Evolutionary conservation across 208 protist species (phyloP).

Genomic region (Naegleria fowleri): DNA sequence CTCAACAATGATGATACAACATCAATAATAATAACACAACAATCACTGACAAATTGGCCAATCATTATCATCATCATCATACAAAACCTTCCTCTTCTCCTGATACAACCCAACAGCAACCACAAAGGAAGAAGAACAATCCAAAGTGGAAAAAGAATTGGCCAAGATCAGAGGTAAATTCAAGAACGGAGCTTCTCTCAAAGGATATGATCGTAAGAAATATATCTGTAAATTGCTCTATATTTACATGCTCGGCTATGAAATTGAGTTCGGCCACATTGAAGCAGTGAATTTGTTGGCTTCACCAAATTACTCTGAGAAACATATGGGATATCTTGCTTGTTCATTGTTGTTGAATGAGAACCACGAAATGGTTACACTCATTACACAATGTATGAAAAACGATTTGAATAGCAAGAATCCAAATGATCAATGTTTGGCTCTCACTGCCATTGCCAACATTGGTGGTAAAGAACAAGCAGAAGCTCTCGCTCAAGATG

Average conservation of each 20-base stretch:
- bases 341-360: conserved; percentile 91
- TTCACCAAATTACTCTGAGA: conserved; percentile 86
- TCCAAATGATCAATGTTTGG: conserved; percentile 85
- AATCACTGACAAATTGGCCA: no score
- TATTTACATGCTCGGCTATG: conserved; percentile 98
- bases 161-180: conserved; percentile 97
- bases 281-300: conserved; percentile 95
- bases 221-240: conserved; percentile 99
- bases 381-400: conserved; percentile 94
- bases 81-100: neutral
- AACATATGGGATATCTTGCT: conserved; percentile 95
- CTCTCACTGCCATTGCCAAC: conserved; percentile 93
- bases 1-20: neutral
- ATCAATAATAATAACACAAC: neutral
- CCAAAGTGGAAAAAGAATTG: conserved; percentile 95
- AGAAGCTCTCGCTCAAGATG: conserved; percentile 86
- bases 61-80: neutral
- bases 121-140: conserved; percentile 83
- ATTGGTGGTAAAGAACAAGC: conserved; percentile 93
- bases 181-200: conserved; percentile 65
- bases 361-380: conserved; percentile 88
- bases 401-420: conserved; percentile 82
- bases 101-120: conserved; percentile 48
- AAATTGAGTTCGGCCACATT: conserved; percentile 99
- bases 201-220: conserved; percentile 95